phyloP scores from a whole-genome alignment of 2,329 filamentous ascomycete genomes.

The Ophiosphaerella korrae region DNA sequence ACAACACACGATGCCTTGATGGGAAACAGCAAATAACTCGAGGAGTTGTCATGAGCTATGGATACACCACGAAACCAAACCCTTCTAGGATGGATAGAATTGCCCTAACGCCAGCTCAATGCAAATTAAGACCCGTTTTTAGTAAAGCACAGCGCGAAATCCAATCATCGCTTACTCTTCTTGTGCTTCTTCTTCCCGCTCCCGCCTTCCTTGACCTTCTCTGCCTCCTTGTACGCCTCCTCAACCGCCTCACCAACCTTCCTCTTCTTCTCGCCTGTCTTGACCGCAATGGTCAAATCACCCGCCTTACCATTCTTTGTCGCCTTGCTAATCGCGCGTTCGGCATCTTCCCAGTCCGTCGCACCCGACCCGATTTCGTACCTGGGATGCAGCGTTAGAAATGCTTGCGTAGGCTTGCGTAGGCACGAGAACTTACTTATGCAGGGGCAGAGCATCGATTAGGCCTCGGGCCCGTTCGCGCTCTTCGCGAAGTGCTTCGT shows the following conservation, averaged over 20 bases:
- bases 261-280: conserved; percentile 75
- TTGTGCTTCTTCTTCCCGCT: conserved; percentile 42
- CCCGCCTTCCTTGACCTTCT: conserved; percentile 42
- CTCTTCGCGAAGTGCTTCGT: conserved; percentile 70
- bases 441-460: conserved; percentile 87
- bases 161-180: conserved; percentile 48
- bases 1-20: too few relatives aligned
- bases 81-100: background rate
- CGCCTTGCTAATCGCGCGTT: conserved; percentile 70
- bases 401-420: background rate
- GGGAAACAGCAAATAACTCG: too few relatives aligned
- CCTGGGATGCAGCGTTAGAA: conserved; percentile 27
- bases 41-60: too few relatives aligned
- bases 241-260: conserved; percentile 67
- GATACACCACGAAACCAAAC: too few relatives aligned
- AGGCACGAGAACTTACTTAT: conserved; percentile 65
- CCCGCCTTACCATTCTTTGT: conserved; percentile 56
- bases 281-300: conserved; percentile 76
- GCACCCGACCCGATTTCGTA: conserved; percentile 55
- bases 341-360: conserved; percentile 64
- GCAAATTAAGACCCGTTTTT: too few relatives aligned
- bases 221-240: conserved; percentile 51
- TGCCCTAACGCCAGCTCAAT: too few relatives aligned
- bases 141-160: background rate
- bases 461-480: conserved; percentile 82